Base-by-base conservation (phyloP, 768 basidiomycete genomes). In the Serendipita sp. region DNA sequence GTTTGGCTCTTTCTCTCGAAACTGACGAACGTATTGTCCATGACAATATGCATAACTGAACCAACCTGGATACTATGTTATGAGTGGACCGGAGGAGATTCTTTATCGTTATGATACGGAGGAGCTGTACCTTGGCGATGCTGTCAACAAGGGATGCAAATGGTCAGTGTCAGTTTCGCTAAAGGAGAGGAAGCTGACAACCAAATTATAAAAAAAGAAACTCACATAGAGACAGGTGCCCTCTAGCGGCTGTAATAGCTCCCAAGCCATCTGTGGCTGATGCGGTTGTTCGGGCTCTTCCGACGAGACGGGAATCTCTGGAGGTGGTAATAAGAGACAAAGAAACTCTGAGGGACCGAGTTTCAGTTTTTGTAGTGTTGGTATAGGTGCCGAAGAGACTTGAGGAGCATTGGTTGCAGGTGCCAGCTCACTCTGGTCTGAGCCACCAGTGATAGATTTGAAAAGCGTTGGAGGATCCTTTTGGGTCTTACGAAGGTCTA, bases 41-140 rank as follows among this genome's bases (percentile, higher is more conserved):
- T 99, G 93, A 76, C 95, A 92, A 74, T 89, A 96, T 58, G 91
- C 86, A 75, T 98, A 98, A 43, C 93, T 98, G 77, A 97, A 98
- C 93, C 93, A 96, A 44, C 86, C 83, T 77, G 91, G 88, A 69
- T 83, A 83, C 72, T 86, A 84, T 86, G 91, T 23, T 23, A 1
- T 76, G 67, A 70, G 40, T 43, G 40, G 50, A 46, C 13, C 63
- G 68, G 65, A 70, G 58, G 52, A 65, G 67, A 72, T 75, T 68
- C 73, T 23, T 23, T 23, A 23, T 23, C 23, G 23, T 23, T 23
- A 71, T 4, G 27, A 27, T 55, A 18, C 16, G 23, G 29, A 53
- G 31, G 13, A 11, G 29, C 11, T 11, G 29, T 53, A 53, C 55
- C 55, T 60, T 60, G 55, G 27, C 55, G 55, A 60, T 60, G 55